phyloP scores from a whole-genome alignment of 495 filamentous ascomycete genomes.

The Immersiella caudata region DNA sequence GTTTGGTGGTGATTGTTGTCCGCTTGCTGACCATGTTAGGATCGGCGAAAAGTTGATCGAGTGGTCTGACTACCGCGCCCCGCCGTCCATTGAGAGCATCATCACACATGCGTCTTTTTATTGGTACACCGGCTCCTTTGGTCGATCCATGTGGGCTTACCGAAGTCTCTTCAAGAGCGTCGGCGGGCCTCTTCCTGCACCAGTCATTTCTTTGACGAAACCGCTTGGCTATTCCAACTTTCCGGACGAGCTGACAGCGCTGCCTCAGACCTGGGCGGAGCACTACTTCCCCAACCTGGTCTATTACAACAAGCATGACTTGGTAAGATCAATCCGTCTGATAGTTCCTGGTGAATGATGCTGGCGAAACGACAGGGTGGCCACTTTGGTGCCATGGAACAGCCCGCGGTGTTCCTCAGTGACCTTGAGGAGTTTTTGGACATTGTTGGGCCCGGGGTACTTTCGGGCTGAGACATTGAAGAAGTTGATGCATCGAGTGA shows the following conservation, averaged over 20 bases:
- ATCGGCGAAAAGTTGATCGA: slow-evolving; percentile 69
- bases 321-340: neutral
- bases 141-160: slow-evolving; percentile 56
- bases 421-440: neutral
- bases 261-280: slow-evolving; percentile 56
- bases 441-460: neutral
- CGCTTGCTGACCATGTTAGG: too few species aligned
- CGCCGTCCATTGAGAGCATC: slow-evolving; percentile 55
- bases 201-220: slow-evolving; percentile 39
- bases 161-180: slow-evolving; percentile 45
- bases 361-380: neutral
- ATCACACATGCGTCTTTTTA: slow-evolving; percentile 63
- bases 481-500: too few species aligned
- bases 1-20: too few species aligned
- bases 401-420: neutral
- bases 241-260: slow-evolving; percentile 54
- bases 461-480: neutral
- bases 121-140: slow-evolving; percentile 66
- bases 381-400: neutral
- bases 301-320: slow-evolving; percentile 16
- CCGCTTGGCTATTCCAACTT: slow-evolving; percentile 63
- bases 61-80: slow-evolving; percentile 56
- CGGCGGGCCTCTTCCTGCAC: slow-evolving; percentile 11
- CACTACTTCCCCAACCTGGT: slow-evolving; percentile 39
- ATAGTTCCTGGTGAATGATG: neutral